phyloP scores from a whole-genome alignment of 768 basidiomycete species.

The Termitomyces eurrhizus region DNA sequence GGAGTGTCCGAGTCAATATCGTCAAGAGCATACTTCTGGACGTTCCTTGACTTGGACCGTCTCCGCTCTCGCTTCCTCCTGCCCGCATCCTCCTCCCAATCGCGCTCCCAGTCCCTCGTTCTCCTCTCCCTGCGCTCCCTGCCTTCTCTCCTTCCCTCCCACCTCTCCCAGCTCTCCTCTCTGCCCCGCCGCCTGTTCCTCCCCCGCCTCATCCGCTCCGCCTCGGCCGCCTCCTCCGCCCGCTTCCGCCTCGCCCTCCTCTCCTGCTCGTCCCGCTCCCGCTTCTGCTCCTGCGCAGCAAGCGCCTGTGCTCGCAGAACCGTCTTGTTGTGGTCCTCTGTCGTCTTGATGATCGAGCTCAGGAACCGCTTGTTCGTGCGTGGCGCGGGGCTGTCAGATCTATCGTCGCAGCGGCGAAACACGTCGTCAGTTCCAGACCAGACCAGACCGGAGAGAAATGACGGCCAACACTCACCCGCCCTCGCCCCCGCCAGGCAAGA shows the following conservation, averaged over 20 bases:
- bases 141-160: conserved; percentile 45
- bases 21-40: conserved; percentile 29
- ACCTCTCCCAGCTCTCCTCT: conserved; percentile 52
- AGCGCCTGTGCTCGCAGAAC: conserved; percentile 69
- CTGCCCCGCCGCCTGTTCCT: conserved; percentile 27
- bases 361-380: conserved; percentile 82
- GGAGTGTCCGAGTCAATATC: conserved; percentile 28
- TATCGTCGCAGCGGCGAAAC: conserved; percentile 22
- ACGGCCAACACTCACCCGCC: conserved; percentile 28
- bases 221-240: conserved; percentile 74
- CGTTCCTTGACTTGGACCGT: conserved; percentile 21
- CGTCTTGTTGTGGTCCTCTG: conserved; percentile 93
- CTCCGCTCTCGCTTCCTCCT: conserved; percentile 44
- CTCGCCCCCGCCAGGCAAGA: conserved; percentile 50
- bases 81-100: conserved; percentile 20
- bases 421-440: no score
- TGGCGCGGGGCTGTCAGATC: conserved; percentile 69
- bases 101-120: conserved; percentile 49
- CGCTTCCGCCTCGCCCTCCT: conserved; percentile 56
- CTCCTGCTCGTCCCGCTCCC: conserved; percentile 63
- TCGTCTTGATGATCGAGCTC: conserved; percentile 83
- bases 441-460: background rate
- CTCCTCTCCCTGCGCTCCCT: conserved; percentile 44
- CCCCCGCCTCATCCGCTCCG: conserved; percentile 48
- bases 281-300: conserved; percentile 71